Evolutionary conservation across 2,329 filamentous ascomycete species (phyloP).

Genomic region (Harringtonia aguacate): DNA sequence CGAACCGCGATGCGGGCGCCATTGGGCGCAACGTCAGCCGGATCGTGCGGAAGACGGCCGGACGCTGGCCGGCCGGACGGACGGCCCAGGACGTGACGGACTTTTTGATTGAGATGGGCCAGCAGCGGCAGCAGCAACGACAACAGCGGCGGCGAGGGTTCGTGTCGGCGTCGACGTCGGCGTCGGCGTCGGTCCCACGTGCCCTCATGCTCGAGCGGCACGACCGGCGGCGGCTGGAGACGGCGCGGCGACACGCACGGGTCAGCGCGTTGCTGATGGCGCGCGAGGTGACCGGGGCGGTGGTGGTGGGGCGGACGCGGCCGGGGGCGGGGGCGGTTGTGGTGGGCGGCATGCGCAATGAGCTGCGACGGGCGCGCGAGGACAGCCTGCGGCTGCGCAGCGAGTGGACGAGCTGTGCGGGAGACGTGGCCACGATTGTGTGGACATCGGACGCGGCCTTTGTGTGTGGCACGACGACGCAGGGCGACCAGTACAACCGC

Average conservation of each 20-base stretch:
- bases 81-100: constrained; percentile 21
- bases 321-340: constrained; percentile 23
- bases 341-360: constrained; percentile 35
- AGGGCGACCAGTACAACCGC: constrained; percentile 58
- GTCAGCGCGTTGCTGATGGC: constrained; percentile 33
- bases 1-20: not conserved
- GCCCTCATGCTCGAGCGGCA: constrained; percentile 18
- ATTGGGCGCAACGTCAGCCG: not conserved
- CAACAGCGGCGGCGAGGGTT: too few relatives aligned
- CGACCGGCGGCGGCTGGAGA: constrained; percentile 10
- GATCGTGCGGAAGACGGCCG: not conserved
- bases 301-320: constrained; percentile 26
- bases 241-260: constrained; percentile 17
- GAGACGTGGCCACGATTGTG: constrained; percentile 46
- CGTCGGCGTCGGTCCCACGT: constrained; percentile 8
- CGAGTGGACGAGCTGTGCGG: constrained; percentile 51
- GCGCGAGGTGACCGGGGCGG: constrained; percentile 36
- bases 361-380: constrained; percentile 34
- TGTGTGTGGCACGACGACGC: constrained; percentile 51
- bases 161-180: constrained; percentile 1
- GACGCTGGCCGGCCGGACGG: constrained; percentile 12
- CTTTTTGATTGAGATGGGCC: constrained; percentile 25
- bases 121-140: constrained; percentile 7
- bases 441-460: constrained; percentile 46
- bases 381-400: constrained; percentile 38